phyloP scores from a whole-genome alignment of 2,329 filamentous ascomycete species.

The Dothideomycetidae sp. region DNA sequence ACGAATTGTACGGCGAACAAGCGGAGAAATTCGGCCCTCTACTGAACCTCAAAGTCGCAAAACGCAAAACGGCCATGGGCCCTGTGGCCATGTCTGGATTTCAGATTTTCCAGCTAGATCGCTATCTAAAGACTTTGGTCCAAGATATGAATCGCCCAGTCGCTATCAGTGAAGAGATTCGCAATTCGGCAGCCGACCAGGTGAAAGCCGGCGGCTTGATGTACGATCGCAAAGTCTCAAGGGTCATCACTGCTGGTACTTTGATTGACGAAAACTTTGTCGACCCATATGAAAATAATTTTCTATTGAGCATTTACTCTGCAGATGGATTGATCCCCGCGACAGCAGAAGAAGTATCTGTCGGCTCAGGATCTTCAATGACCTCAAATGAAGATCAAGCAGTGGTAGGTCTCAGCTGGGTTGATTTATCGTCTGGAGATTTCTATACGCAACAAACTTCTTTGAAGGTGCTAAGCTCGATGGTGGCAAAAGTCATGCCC shows the following conservation, averaged over 20 bases:
- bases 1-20: constrained; percentile 95
- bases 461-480: constrained; percentile 58
- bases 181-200: constrained; percentile 54
- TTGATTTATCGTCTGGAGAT: constrained; percentile 87
- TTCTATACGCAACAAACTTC: constrained; percentile 75
- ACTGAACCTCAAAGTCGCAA: constrained; percentile 73
- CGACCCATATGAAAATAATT: constrained; percentile 87
- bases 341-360: constrained; percentile 5
- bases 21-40: constrained; percentile 78
- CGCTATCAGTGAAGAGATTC: constrained; percentile 85
- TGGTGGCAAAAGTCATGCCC: constrained; percentile 68
- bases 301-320: constrained; percentile 66
- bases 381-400: constrained; percentile 13
- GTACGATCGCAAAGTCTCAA: constrained; percentile 71
- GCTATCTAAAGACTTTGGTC: constrained; percentile 83
- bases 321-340: constrained; percentile 16
- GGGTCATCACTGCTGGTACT: constrained; percentile 86
- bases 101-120: constrained; percentile 80
- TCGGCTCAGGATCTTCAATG: not conserved
- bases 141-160: constrained; percentile 84
- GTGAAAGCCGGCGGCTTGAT: constrained; percentile 62
- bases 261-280: constrained; percentile 97
- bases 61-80: constrained; percentile 64
- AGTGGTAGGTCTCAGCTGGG: constrained; percentile 70
- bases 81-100: constrained; percentile 90